Percentiles rank a stretch among this genome's conserved stretches.
Evolutionary conservation across 306 rosid genomes (phyloP).

Genomic region (Casuarina equisetifolia): DNA sequence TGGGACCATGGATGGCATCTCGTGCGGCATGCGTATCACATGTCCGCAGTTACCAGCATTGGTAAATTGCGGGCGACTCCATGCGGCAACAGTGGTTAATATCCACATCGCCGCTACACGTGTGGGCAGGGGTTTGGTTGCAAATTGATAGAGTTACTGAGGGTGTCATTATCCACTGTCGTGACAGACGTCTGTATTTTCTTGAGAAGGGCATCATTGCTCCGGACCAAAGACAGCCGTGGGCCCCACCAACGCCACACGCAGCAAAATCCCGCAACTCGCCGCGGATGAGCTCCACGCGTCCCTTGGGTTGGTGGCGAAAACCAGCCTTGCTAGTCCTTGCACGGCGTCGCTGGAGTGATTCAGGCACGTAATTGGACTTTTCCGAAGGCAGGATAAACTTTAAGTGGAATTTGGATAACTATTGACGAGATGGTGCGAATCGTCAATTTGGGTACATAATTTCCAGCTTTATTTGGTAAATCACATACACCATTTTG

Average conservation of each 20-base stretch:
- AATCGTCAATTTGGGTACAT: conserved; percentile 13
- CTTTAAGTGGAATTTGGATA: not conserved
- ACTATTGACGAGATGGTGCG: not conserved
- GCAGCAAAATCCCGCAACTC: not conserved
- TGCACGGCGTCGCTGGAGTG: not conserved
- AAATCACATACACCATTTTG: too few species aligned
- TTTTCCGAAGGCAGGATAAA: not conserved
- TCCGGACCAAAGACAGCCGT: not conserved
- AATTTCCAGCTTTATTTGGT: too few species aligned
- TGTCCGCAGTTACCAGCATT: not conserved
- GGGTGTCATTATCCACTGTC: conserved; percentile 21
- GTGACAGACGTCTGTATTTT: conserved; percentile 27
- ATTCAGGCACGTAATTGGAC: not conserved
- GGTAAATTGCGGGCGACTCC: not conserved
- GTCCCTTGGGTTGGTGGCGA: not conserved
- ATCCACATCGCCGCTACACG: not conserved
- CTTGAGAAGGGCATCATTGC: conserved; percentile 11
- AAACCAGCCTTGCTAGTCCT: not conserved
- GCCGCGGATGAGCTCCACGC: conserved; percentile 15
- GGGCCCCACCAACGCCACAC: not conserved
- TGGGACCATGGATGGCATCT: not conserved
- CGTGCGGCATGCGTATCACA: not conserved
- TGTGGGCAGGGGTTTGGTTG: not conserved
- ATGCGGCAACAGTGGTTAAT: not conserved
- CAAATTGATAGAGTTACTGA: conserved; percentile 18